These are phyloP conservation scores for Cryomyces antarcticus DNA, from an alignment of 495 filamentous ascomycete species.

Conservation along the genomic window DNA sequence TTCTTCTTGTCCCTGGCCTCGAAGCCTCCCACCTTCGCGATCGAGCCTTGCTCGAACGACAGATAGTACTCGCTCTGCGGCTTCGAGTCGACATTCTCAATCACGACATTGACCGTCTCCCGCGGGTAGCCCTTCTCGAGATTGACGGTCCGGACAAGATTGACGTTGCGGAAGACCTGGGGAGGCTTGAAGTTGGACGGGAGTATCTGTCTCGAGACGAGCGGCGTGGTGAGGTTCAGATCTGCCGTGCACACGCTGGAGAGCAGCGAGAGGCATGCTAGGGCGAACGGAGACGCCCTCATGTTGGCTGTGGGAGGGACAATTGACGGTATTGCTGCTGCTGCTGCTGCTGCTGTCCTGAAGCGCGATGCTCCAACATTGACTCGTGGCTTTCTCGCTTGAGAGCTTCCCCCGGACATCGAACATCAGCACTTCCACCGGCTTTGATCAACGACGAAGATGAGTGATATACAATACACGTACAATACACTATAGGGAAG, in stretches of 20 bases:
- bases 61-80: constrained; percentile 79
- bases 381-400: too few species aligned
- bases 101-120: constrained; percentile 78
- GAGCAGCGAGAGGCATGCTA: constrained; percentile 12
- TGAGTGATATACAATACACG: too few species aligned
- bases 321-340: not conserved
- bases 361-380: too few species aligned
- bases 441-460: too few species aligned
- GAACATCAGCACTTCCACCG: too few species aligned
- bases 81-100: constrained; percentile 64
- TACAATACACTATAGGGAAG: too few species aligned
- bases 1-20: constrained; percentile 86
- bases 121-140: constrained; percentile 78
- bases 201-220: constrained; percentile 32
- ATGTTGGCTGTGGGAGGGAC: constrained; percentile 11
- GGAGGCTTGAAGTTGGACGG: constrained; percentile 63
- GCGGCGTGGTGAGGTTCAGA: constrained; percentile 18
- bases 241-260: constrained; percentile 15
- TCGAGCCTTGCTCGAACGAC: constrained; percentile 54
- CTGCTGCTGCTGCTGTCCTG: too few species aligned
- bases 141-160: constrained; percentile 75
- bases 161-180: constrained; percentile 77
- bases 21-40: constrained; percentile 59
- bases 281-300: constrained; percentile 11
- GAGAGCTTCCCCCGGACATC: too few species aligned